Conservation (phyloP, 345 rosid genomes). For the Hirschfeldia incana region DNA sequence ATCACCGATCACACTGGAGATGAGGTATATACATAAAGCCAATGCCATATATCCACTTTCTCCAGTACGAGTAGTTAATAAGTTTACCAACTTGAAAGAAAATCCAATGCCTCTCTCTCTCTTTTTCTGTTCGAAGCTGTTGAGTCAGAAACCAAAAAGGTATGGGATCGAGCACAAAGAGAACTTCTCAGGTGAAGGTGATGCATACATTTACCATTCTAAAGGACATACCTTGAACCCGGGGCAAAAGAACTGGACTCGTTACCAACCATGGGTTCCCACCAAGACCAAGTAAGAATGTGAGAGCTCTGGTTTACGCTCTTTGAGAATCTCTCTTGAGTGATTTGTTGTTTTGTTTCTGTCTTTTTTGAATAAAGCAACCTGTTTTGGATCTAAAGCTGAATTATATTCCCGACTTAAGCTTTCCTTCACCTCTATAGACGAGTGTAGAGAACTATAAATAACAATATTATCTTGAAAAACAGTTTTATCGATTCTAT, state of each 20-base stretch:
- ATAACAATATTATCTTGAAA: not conserved
- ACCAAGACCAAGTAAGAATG: slow-evolving; percentile 50
- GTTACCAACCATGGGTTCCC: slow-evolving; percentile 91
- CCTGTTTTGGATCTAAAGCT: slow-evolving; percentile 26
- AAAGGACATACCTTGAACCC: slow-evolving; percentile 94
- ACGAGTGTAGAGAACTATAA: not conserved
- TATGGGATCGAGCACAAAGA: slow-evolving; percentile 87
- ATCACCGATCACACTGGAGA: slow-evolving; percentile 98
- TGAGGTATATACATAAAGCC: slow-evolving; percentile 50
- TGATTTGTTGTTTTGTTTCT: slow-evolving; percentile 13
- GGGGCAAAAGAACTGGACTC: slow-evolving; percentile 88
- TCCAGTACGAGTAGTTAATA: not conserved
- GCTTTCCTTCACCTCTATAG: not conserved
- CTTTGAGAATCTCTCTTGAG: slow-evolving; percentile 14
- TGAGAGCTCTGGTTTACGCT: not conserved
- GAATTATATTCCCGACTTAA: not conserved
- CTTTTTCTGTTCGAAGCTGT: slow-evolving; percentile 52
- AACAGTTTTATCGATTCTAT: not conserved
- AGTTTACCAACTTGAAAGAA: not conserved
- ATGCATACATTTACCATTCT: slow-evolving; percentile 75
- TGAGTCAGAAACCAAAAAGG: slow-evolving; percentile 87
- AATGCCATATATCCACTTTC: not conserved
- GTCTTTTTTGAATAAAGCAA: slow-evolving; percentile 19
- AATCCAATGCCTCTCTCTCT: not conserved
- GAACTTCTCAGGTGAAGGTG: slow-evolving; percentile 92